Conservation (phyloP, 2,329 filamentous ascomycete genomes). For the Alternaria novae-zelandiae region DNA sequence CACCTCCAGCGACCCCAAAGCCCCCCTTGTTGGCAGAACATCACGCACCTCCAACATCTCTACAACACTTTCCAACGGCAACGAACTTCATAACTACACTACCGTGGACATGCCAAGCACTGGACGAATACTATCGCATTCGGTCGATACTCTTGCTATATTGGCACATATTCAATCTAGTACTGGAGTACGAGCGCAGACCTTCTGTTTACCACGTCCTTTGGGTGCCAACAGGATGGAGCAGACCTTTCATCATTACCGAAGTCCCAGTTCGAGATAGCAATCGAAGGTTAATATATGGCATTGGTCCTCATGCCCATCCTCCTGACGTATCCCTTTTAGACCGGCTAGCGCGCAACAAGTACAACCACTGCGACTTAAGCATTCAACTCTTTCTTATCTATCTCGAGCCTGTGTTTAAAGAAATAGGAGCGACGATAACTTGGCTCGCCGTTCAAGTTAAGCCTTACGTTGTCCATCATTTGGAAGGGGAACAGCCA, state of each 20-base stretch:
- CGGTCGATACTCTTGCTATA: not conserved
- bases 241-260: not conserved
- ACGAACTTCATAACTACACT: not conserved
- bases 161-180: slow-evolving; percentile 7
- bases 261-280: not conserved
- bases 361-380: slow-evolving; percentile 7
- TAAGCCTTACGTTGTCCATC: not conserved
- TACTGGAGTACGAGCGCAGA: not conserved
- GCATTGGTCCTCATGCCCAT: not conserved
- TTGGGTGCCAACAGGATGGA: not conserved
- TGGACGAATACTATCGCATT: not conserved
- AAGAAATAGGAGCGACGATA: not conserved
- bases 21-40: not conserved
- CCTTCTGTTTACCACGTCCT: not conserved
- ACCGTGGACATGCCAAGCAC: too few species aligned
- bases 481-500: not conserved
- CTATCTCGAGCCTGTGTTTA: not conserved
- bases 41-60: not conserved
- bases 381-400: slow-evolving; percentile 2
- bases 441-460: not conserved
- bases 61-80: not conserved
- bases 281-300: not conserved
- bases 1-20: not conserved
- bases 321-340: not conserved
- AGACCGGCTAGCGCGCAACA: not conserved